Evolutionary conservation across 192 early-diverging fungal species (phyloP), one percentile per base, ranked within the genome.

Genomic region (Coemansia sp.): DNA sequence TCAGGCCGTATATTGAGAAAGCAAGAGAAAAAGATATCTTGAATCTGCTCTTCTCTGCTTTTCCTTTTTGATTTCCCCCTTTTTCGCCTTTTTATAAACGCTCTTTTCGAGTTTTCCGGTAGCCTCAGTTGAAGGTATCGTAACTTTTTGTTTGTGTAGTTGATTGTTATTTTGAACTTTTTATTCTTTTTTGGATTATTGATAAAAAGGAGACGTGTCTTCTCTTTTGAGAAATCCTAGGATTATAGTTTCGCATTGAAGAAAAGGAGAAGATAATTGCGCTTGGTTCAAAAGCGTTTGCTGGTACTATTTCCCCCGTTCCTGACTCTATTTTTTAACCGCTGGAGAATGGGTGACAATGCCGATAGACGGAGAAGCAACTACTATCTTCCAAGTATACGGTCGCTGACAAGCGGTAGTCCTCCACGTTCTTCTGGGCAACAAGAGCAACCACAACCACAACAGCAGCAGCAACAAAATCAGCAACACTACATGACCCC

Each of bases 351-450:
- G 77, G 55, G 57, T 9, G 77, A 69, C 40, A 70, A 64, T 55
- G 57, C 60, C 23, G 60, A 51, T 25, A 37, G 64, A 39, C 61
- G 62, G 52, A 61, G 56, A 34, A n/a, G 55, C 43, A 67, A 60
- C 37, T 77, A 68, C 58, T 52, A 73, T 52, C 77, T 79, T 45
- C 77, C 77, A 20, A 67, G 77, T 34, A 79, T 79, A 33, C 56
- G 61, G 60, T 23, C 71, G 34, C 57, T 79, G 64, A 79, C 77
- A 21, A 64, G 49, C 29, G 57, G 58, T 23, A 49, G 59, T 16
- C 62, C 67, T 3, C 46, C 59, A 29, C 51, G 37, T 51, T 28
- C 64, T 15, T 7, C 63, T 10, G 40, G 46, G 8, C 56, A 33
- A 31, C 63, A 60, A 16, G 40, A 43, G 23, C 63, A 65, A 43